Evolutionary conservation across 768 basidiomycete genomes (phyloP), one percentile per base, ranked within the genome.

Genomic region (Tephrocybe rancida): DNA sequence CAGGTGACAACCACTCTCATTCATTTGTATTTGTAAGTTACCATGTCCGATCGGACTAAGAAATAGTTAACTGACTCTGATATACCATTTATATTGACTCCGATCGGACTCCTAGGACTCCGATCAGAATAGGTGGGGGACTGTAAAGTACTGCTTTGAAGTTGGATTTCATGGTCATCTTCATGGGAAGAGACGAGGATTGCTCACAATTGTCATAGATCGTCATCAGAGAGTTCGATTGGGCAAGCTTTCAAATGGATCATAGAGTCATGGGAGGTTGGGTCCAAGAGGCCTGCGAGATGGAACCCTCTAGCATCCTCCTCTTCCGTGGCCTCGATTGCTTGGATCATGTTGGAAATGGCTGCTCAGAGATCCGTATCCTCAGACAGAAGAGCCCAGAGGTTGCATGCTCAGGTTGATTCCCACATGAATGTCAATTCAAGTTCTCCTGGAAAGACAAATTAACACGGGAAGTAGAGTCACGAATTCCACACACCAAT

Each of bases 271-370:
- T 2, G 3, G 19, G 39, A 27, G 13, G 42, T 44, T 19, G 47
- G 52, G 26, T 57, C 52, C 27, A 57, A 27, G 16, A 57, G 43
- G 30, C n/a, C 46, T 5, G 51, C 27, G n/a, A 52, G 52, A 13
- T 44, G 43, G 45, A 42, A 55, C 10, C 57, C 57, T n/a, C 54
- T 37, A 11, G 45, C 29, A 44, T 59, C 49, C 42, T 59, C 53
- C 19, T 22, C 41, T 16, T 50, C 44, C 1, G 38, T 55, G 3
- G 53, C 6, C n/a, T 59, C 41, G 14, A 55, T 47, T 11, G 11
- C 44, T 26, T 18, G 21, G 4, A 52, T 22, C 35, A 52, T 59
- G 14, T 55, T 39, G 2, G 29, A 21, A 27, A 55, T 49, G 13
- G 50, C 14, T 24, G 3, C n/a, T 14, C 39, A 44, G 16, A 48